Evolutionary conservation across 768 basidiomycete genomes (phyloP).

Genomic region (Epithele typhae): DNA sequence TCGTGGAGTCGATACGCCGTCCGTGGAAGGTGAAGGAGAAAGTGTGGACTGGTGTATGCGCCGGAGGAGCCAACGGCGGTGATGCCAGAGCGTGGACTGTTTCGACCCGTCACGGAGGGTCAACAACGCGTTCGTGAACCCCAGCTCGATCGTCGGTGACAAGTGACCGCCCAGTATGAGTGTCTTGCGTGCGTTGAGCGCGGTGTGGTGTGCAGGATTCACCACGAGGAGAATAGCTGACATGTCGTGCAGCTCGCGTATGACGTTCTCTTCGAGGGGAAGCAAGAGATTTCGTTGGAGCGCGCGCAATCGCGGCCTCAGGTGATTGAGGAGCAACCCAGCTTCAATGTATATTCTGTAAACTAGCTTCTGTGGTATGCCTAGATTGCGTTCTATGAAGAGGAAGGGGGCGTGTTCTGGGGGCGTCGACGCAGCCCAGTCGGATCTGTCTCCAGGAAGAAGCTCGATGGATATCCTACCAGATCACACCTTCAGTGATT

Average conservation of each 20-base stretch:
- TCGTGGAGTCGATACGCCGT: too few species aligned
- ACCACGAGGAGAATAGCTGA: slow-evolving; percentile 53
- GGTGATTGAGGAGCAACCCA: slow-evolving; percentile 23
- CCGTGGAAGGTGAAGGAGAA: neutral
- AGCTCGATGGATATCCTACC: slow-evolving; percentile 52
- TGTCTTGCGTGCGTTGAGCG: slow-evolving; percentile 55
- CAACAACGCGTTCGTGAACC: slow-evolving; percentile 41
- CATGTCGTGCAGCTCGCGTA: slow-evolving; percentile 21
- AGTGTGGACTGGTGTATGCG: slow-evolving; percentile 24
- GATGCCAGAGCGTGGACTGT: slow-evolving; percentile 65
- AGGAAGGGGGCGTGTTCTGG: slow-evolving; percentile 43
- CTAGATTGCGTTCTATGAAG: slow-evolving; percentile 54
- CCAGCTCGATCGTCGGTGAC: slow-evolving; percentile 43
- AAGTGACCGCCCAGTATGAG: slow-evolving; percentile 38
- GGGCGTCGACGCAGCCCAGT: slow-evolving; percentile 36
- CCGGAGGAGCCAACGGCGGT: slow-evolving; percentile 61
- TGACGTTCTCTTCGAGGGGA: neutral
- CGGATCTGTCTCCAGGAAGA: slow-evolving; percentile 50
- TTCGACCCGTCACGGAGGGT: slow-evolving; percentile 55
- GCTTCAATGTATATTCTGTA: slow-evolving; percentile 48
- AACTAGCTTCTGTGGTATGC: slow-evolving; percentile 57
- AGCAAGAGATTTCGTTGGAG: neutral
- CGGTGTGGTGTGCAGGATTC: slow-evolving; percentile 69
- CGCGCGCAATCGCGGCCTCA: neutral
- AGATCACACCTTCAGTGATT: neutral